Percentiles rank a stretch among this genome's conserved stretches.
These are phyloP conservation scores for Colletotrichum sp. DNA, from an alignment of 2,329 filamentous ascomycete genomes.

Conservation along the genomic window DNA sequence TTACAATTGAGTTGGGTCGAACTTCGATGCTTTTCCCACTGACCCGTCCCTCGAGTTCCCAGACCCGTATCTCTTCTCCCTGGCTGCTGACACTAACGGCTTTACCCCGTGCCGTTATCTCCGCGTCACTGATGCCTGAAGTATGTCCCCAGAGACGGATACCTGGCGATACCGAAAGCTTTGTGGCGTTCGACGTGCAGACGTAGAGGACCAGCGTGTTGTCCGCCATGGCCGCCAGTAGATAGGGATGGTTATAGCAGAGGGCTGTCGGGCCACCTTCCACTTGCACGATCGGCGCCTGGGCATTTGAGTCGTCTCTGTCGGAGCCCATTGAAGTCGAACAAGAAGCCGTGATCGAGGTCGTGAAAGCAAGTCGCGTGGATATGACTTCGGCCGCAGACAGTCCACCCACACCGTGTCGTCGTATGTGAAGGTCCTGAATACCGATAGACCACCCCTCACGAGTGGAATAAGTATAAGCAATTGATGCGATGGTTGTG, in stretches of 20 bases:
- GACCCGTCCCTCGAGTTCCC: constrained; percentile 82
- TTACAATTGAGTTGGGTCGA: constrained; percentile 37
- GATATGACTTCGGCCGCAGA: constrained; percentile 36
- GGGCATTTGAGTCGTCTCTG: constrained; percentile 8
- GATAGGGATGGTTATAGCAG: constrained; percentile 81
- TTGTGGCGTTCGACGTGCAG: constrained; percentile 73
- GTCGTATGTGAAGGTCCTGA: constrained; percentile 79
- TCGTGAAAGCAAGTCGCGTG: constrained; percentile 45
- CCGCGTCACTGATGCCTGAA: constrained; percentile 83
- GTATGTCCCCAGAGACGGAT: constrained; percentile 90
- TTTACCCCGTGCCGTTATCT: constrained; percentile 84
- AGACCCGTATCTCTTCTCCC: constrained; percentile 83
- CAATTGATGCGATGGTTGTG: constrained; percentile 80
- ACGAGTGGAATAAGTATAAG: constrained; percentile 80
- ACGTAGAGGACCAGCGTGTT: constrained; percentile 87
- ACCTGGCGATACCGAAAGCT: constrained; percentile 73
- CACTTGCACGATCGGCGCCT: background rate
- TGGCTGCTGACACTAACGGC: constrained; percentile 85
- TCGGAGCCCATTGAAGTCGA: background rate
- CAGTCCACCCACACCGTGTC: constrained; percentile 12
- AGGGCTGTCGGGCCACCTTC: constrained; percentile 62
- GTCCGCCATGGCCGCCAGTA: constrained; percentile 82
- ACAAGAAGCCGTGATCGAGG: constrained; percentile 29
- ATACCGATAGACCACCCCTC: constrained; percentile 89
- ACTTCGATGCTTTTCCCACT: constrained; percentile 56